Percentiles rank a stretch among this genome's conserved stretches.
phyloP scores from a whole-genome alignment of 257 asterid genomes.

The Catharanthus roseus region DNA sequence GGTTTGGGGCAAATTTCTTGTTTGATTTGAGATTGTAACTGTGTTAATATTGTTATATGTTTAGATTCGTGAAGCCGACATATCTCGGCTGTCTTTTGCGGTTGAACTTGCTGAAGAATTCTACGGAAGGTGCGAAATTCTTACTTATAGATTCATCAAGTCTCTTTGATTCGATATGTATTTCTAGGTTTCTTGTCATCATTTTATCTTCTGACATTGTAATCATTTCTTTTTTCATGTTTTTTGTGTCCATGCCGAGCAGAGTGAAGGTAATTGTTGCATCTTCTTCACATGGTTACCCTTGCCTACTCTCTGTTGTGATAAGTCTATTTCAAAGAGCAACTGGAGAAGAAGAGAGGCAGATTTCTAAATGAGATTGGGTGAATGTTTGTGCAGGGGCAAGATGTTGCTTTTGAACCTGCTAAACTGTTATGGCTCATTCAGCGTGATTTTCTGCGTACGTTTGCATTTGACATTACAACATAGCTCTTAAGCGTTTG shows the following conservation, averaged over 20 bases:
- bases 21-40: constrained; percentile 12
- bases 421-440: constrained; percentile 97
- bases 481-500: neutral
- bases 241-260: constrained; percentile 26
- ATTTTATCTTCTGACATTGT: constrained; percentile 31
- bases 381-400: constrained; percentile 58
- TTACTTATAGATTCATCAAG: constrained; percentile 1
- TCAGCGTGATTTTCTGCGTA: constrained; percentile 98
- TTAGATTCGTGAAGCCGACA: constrained; percentile 99
- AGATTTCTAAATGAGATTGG: constrained; percentile 14
- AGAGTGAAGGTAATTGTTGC: constrained; percentile 81
- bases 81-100: constrained; percentile 88
- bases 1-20: neutral
- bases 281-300: neutral
- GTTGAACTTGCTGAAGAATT: constrained; percentile 99
- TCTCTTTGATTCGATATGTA: neutral
- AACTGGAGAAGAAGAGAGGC: neutral
- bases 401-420: constrained; percentile 94
- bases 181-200: constrained; percentile 13
- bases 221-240: constrained; percentile 21
- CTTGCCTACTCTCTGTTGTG: neutral
- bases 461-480: constrained; percentile 23
- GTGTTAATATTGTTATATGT: constrained; percentile 19
- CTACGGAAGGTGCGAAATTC: constrained; percentile 71
- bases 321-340: constrained; percentile 1